These are phyloP conservation scores for Aspergillus aculeatus DNA, from an alignment of 2,329 filamentous ascomycete species.

Conservation along the genomic window DNA sequence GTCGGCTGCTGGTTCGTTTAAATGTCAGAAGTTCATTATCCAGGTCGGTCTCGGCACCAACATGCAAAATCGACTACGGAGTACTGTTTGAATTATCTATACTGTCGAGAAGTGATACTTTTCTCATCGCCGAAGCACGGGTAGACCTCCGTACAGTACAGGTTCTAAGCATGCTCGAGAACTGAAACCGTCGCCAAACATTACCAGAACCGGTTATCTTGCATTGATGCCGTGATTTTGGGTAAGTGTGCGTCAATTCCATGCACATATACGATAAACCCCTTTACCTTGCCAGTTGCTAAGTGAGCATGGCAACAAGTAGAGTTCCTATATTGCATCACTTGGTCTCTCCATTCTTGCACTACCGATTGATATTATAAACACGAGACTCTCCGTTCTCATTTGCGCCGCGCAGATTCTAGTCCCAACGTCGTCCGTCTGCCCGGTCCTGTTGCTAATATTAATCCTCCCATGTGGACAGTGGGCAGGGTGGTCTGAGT, in stretches of 20 bases:
- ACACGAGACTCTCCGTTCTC: neutral
- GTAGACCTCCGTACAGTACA: neutral
- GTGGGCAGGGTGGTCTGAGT: slow-evolving; percentile 10
- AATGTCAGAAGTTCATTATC: neutral
- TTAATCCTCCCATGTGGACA: slow-evolving; percentile 16
- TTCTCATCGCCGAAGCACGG: neutral
- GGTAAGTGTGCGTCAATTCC: too few relatives aligned
- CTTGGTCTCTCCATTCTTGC: too few relatives aligned
- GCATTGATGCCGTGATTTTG: neutral
- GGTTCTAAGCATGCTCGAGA: neutral
- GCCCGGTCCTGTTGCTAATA: slow-evolving; percentile 19
- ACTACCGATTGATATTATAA: too few relatives aligned
- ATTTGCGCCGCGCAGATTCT: neutral
- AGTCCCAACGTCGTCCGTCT: slow-evolving; percentile 8
- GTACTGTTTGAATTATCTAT: too few relatives aligned
- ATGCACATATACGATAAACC: too few relatives aligned
- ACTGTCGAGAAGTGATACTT: neutral
- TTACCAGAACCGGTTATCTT: neutral
- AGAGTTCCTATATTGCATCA: neutral
- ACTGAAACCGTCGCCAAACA: neutral
- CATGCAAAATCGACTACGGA: neutral
- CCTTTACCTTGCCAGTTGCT: neutral
- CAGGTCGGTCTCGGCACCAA: neutral
- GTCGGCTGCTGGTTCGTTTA: neutral
- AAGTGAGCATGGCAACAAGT: neutral